Evolutionary conservation across 2,329 filamentous ascomycete genomes (phyloP).

Genomic region (Byssothecium circinans): DNA sequence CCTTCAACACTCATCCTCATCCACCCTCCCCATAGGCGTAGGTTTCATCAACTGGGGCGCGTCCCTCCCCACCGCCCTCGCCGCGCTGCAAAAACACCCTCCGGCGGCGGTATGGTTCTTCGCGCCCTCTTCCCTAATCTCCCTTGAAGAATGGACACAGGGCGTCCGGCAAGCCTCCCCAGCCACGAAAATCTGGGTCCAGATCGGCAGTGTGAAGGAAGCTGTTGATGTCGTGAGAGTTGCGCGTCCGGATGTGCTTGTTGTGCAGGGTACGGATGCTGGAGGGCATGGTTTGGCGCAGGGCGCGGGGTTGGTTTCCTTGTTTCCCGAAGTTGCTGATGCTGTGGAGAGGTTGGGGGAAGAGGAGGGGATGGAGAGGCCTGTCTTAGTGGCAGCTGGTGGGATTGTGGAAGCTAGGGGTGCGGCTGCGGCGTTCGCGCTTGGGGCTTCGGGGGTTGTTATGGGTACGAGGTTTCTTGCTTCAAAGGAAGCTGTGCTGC

Average conservation of each 20-base stretch:
- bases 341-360: constrained; percentile 42
- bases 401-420: constrained; percentile 61
- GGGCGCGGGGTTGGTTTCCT: constrained; percentile 57
- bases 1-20: constrained; percentile 17
- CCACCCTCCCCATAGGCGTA: constrained; percentile 56
- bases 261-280: constrained; percentile 66
- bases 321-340: constrained; percentile 61
- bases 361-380: constrained; percentile 15
- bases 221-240: constrained; percentile 53
- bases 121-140: constrained; percentile 46
- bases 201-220: constrained; percentile 62
- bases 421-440: constrained; percentile 57
- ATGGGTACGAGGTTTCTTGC: constrained; percentile 69
- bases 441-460: constrained; percentile 57
- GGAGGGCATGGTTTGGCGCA: constrained; percentile 63
- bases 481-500: constrained; percentile 49
- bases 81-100: constrained; percentile 55
- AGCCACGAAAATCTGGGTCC: constrained; percentile 58
- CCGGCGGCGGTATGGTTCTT: constrained; percentile 70
- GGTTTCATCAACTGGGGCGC: constrained; percentile 63
- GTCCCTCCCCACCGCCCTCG: constrained; percentile 49
- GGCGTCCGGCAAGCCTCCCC: constrained; percentile 37
- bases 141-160: constrained; percentile 37
- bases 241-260: constrained; percentile 58
- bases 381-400: constrained; percentile 58